A percentile compares a stretch with the other conserved stretches of the same genome.
phyloP scores from a whole-genome alignment of 169 alveolate species.

The Fabrea salina region DNA sequence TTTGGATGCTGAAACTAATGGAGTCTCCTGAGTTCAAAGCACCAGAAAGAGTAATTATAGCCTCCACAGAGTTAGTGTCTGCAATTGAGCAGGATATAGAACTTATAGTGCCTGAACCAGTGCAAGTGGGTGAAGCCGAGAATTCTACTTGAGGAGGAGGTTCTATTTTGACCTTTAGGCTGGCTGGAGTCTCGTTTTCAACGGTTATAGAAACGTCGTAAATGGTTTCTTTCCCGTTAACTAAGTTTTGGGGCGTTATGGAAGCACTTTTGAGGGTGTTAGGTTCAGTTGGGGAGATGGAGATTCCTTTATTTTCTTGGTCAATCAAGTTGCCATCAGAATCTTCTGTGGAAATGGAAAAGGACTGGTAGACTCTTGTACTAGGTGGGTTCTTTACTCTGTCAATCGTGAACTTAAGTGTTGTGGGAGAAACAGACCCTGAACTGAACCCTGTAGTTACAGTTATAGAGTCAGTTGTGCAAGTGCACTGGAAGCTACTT shows the following conservation, averaged over 20 bases:
- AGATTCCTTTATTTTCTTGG: not conserved
- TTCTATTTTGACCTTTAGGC: not conserved
- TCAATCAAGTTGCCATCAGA: constrained; percentile 13
- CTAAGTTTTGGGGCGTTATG: not conserved
- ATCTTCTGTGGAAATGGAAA: constrained; percentile 3
- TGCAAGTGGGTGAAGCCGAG: constrained; percentile 17
- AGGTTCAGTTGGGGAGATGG: not conserved
- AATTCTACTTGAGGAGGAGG: not conserved
- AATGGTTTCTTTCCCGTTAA: constrained; percentile 2
- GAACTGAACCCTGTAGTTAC: not conserved
- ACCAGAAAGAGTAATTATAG: not conserved
- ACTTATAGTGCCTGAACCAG: not conserved
- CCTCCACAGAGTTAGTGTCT: not conserved
- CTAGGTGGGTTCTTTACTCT: not conserved
- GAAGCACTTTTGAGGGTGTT: not conserved
- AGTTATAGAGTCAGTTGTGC: not conserved
- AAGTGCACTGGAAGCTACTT: constrained; percentile 2
- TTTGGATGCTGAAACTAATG: not conserved
- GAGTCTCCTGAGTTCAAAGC: not conserved
- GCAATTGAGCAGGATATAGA: not conserved
- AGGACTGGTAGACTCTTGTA: not conserved
- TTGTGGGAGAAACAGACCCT: not conserved
- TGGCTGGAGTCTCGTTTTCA: not conserved
- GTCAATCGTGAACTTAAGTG: constrained; percentile 1
- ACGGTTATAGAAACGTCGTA: constrained; percentile 5